Conservation (phyloP, 371 early-diverging fungal genomes). For the Nosema granulosis region DNA sequence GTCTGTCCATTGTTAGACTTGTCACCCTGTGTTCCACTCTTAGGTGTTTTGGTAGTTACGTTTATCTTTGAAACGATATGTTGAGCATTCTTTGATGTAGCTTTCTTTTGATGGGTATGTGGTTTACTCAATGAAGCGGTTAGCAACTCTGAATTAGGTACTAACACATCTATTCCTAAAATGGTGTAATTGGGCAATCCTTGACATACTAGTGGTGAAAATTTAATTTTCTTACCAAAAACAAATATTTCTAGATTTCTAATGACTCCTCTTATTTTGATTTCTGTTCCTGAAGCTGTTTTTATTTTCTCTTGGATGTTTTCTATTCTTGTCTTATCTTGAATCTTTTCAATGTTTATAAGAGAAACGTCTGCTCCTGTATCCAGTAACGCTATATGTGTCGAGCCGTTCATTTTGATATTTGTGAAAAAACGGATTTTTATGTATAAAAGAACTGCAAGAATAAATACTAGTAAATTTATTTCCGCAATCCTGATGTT, state of each 20-base stretch:
- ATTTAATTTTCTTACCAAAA: background rate
- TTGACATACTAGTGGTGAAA: background rate
- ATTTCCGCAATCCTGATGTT: no score
- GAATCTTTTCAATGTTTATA: background rate
- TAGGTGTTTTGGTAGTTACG: background rate
- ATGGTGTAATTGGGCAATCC: background rate
- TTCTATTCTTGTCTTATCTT: background rate
- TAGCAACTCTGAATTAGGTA: no score
- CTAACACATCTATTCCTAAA: background rate
- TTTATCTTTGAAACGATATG: background rate
- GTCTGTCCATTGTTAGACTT: background rate
- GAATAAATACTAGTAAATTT: no score
- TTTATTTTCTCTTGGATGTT: background rate
- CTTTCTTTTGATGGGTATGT: no score
- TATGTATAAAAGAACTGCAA: no score
- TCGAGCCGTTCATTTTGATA: no score
- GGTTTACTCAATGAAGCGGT: no score
- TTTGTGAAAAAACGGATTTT: no score
- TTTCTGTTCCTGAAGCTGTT: background rate
- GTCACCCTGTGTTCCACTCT: background rate
- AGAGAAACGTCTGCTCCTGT: background rate
- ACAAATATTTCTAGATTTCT: background rate
- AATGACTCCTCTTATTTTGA: background rate
- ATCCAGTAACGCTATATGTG: background rate
- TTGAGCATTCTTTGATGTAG: background rate